These are phyloP conservation scores for Vitis rotundifolia DNA, from an alignment of 164 flowering plant genomes.

Conservation along the genomic window DNA sequence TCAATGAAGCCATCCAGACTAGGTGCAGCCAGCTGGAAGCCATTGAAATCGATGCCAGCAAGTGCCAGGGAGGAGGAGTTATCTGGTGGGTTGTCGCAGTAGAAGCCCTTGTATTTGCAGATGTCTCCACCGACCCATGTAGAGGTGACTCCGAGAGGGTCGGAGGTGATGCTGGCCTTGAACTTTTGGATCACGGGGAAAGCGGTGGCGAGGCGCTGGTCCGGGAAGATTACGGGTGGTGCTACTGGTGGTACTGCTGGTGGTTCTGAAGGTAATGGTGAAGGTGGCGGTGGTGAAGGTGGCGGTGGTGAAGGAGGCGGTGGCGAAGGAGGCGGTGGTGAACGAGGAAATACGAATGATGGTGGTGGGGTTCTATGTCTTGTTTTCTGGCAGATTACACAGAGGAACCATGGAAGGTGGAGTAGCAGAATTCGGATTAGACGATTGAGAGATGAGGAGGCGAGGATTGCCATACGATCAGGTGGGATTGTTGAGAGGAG, in stretches of 20 bases:
- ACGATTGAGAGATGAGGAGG: background rate
- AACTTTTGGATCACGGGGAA: slow-evolving; percentile 54
- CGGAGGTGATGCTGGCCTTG: slow-evolving; percentile 43
- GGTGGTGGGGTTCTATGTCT: too few species aligned
- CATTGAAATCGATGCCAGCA: slow-evolving; percentile 38
- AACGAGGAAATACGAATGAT: too few species aligned
- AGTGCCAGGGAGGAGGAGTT: slow-evolving; percentile 23
- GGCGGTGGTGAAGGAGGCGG: too few species aligned
- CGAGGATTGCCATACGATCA: slow-evolving; percentile 4
- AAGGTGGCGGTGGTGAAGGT: slow-evolving; percentile 9
- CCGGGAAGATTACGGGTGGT: slow-evolving; percentile 28
- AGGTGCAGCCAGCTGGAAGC: slow-evolving; percentile 27
- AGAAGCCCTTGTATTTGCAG: slow-evolving; percentile 63
- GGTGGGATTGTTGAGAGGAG: too few species aligned
- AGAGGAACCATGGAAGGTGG: slow-evolving; percentile 9
- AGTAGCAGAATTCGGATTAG: background rate
- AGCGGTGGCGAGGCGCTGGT: slow-evolving; percentile 32
- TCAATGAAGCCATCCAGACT: slow-evolving; percentile 33
- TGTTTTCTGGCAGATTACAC: slow-evolving; percentile 3
- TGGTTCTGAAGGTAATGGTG: background rate
- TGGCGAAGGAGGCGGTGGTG: too few species aligned
- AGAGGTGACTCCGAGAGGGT: slow-evolving; percentile 39
- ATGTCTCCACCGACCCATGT: slow-evolving; percentile 61
- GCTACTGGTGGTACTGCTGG: background rate
- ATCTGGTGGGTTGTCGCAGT: slow-evolving; percentile 51